Conservation (phyloP, 306 rosid species). For the Ammopiptanthus mongolicus region DNA sequence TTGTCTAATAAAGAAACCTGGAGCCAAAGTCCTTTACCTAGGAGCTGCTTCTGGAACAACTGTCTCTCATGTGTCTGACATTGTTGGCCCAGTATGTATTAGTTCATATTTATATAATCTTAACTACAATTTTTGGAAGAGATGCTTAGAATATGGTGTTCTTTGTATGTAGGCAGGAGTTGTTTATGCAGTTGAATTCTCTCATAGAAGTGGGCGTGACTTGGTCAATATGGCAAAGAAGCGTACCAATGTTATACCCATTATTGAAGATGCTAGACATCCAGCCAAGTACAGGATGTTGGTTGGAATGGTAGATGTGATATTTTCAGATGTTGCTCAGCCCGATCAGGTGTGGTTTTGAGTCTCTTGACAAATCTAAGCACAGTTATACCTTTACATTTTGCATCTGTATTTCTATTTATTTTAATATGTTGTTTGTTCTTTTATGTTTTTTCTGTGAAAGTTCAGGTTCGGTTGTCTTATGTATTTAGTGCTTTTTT, state of each 20-base stretch:
- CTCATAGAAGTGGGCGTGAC: conserved; percentile 94
- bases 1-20: conserved; percentile 57
- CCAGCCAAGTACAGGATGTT: conserved; percentile 88
- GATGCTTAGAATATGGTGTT: background rate
- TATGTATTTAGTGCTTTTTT: background rate
- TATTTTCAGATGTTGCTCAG: conserved; percentile 98
- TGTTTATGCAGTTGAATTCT: conserved; percentile 94
- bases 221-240: conserved; percentile 96
- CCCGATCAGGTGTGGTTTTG: conserved; percentile 80
- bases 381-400: background rate
- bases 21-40: conserved; percentile 73
- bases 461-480: too few relatives aligned
- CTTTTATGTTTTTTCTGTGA: background rate
- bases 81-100: conserved; percentile 83
- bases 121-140: too few relatives aligned
- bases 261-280: conserved; percentile 96
- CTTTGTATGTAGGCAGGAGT: conserved; percentile 53
- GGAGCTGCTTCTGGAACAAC: conserved; percentile 99
- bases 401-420: background rate
- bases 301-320: conserved; percentile 97
- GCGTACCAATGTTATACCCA: conserved; percentile 83
- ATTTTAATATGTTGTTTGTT: background rate
- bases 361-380: background rate
- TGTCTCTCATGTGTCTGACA: conserved; percentile 91
- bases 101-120: background rate